Percentiles rank a stretch among this genome's conserved stretches.
Evolutionary conservation across 495 filamentous ascomycete genomes (phyloP).

Genomic region (Astrothelium subdiscretum): DNA sequence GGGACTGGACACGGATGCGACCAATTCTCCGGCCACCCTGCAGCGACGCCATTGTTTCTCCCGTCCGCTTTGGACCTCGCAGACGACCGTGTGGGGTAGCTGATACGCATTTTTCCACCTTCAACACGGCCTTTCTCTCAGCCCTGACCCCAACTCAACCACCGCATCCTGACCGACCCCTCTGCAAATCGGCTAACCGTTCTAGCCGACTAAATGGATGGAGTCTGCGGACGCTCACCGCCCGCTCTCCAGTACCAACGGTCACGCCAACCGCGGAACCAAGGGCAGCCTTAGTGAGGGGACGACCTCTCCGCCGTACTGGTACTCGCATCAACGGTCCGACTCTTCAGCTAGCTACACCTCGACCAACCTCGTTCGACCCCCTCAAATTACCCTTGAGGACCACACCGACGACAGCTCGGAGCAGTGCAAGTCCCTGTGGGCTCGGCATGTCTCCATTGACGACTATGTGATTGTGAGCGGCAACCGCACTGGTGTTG

Average conservation of each 20-base stretch:
- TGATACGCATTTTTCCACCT: neutral
- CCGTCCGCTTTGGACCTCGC: neutral
- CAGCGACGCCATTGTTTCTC: neutral
- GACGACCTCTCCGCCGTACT: constrained; percentile 26
- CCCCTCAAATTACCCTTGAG: constrained; percentile 50
- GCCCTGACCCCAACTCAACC: neutral
- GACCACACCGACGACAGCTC: constrained; percentile 58
- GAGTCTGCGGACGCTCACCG: neutral
- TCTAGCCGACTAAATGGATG: neutral
- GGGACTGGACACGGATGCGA: neutral
- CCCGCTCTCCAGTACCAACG: neutral
- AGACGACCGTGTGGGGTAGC: neutral
- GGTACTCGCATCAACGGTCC: constrained; percentile 25
- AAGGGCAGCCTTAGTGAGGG: neutral
- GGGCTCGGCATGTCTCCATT: constrained; percentile 55
- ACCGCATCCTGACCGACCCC: neutral
- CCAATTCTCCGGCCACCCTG: constrained; percentile 2
- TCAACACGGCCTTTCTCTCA: neutral
- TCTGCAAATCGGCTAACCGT: neutral
- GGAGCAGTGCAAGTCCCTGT: constrained; percentile 49
- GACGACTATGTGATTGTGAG: constrained; percentile 56
- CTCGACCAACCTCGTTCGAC: constrained; percentile 11
- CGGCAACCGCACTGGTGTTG: constrained; percentile 49
- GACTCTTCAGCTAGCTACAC: constrained; percentile 25
- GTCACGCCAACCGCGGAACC: neutral